A percentile compares a stretch with the other conserved stretches of the same genome.
Evolutionary conservation across 78 protist species (phyloP).

Genomic region (Planoprotostelium fungivorum): DNA sequence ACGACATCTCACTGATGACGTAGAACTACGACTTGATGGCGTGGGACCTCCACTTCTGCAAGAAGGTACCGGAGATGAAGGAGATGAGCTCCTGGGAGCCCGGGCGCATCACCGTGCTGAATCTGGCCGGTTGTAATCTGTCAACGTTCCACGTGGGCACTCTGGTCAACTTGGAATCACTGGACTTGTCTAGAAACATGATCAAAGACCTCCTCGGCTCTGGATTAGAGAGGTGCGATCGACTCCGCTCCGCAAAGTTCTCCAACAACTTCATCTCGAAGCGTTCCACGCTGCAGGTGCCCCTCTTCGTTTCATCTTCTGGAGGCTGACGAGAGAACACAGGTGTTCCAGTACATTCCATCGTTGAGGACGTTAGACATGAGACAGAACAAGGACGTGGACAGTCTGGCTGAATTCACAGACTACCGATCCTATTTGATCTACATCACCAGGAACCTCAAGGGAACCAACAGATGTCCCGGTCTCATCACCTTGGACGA

Average conservation of each 20-base stretch:
- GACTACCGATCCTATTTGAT: conserved; percentile 22
- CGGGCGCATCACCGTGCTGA: neutral
- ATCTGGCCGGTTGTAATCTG: neutral
- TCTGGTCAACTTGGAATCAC: neutral
- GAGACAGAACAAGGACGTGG: neutral
- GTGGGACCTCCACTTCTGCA: neutral
- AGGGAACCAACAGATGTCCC: conserved; percentile 39
- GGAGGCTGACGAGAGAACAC: neutral
- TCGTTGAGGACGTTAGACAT: neutral
- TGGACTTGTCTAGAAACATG: neutral
- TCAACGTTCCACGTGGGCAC: neutral
- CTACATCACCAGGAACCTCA: conserved; percentile 26
- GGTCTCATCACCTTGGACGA: conserved; percentile 45
- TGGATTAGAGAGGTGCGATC: neutral
- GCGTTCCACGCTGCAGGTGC: neutral
- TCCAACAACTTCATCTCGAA: neutral
- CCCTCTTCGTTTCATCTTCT: neutral
- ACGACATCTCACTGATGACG: neutral
- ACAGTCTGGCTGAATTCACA: neutral
- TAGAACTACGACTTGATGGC: neutral
- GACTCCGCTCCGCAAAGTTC: neutral
- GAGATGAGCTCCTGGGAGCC: neutral
- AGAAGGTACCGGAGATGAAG: neutral
- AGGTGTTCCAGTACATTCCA: neutral
- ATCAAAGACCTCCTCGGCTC: neutral